Conservation (phyloP, 352 stramenopile genomes). For the Elongisporangium anandrum region DNA sequence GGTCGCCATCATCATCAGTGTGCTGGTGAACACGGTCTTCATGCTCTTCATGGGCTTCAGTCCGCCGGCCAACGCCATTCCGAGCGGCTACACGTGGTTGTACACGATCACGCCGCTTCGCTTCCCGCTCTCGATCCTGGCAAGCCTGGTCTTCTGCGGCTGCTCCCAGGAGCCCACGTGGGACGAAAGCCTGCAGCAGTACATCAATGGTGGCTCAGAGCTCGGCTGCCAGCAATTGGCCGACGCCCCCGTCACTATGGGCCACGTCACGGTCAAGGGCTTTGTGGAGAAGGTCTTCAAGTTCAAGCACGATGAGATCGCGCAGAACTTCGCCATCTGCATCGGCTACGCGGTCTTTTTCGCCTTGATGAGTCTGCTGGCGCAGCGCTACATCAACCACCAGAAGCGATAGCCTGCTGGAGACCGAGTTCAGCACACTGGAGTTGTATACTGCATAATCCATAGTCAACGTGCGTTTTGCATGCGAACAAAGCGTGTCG, state of each 20-base stretch:
- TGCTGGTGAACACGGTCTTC: conserved; percentile 51
- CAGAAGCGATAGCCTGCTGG: conserved; percentile 33
- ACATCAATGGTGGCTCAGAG: neutral
- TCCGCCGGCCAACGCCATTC: no score
- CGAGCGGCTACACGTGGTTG: conserved; percentile 51
- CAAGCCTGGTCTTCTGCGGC: conserved; percentile 19
- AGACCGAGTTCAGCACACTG: no score
- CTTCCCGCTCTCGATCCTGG: conserved; percentile 26
- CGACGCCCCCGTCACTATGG: conserved; percentile 21
- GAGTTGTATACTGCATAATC: no score
- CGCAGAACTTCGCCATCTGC: conserved; percentile 13
- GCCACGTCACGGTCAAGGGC: conserved; percentile 20
- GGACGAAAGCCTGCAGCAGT: neutral
- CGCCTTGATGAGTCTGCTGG: conserved; percentile 18
- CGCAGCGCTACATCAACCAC: conserved; percentile 33
- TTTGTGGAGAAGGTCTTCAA: conserved; percentile 17
- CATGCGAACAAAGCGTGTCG: neutral
- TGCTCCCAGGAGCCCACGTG: conserved; percentile 8
- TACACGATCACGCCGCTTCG: conserved; percentile 28
- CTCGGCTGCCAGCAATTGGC: conserved; percentile 20
- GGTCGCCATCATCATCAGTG: conserved; percentile 28
- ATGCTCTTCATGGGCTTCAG: conserved; percentile 51
- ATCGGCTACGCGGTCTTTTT: conserved; percentile 23
- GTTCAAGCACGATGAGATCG: conserved; percentile 18
- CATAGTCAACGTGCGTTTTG: no score